phyloP scores from a whole-genome alignment of 2,329 filamentous ascomycete genomes.

The Sporothrix dimorphospora region DNA sequence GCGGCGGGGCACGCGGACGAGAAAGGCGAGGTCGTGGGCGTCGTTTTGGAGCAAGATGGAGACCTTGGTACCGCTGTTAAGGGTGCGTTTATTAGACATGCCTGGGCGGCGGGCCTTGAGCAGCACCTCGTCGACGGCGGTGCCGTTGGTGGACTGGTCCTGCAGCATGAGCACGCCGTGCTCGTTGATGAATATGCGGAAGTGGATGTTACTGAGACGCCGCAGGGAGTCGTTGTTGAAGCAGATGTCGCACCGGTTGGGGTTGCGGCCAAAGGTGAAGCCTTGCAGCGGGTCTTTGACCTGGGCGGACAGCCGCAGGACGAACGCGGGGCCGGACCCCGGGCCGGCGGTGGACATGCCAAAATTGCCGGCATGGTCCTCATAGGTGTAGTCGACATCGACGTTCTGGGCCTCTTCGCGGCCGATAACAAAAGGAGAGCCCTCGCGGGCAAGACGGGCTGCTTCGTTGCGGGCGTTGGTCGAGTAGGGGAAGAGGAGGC shows the following conservation, averaged over 20 bases:
- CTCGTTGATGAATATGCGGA: slow-evolving; percentile 88
- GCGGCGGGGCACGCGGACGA: slow-evolving; percentile 80
- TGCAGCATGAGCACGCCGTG: slow-evolving; percentile 87
- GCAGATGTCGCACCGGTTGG: slow-evolving; percentile 69
- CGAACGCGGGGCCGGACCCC: slow-evolving; percentile 66
- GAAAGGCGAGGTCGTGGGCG: slow-evolving; percentile 70
- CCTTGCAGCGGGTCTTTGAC: slow-evolving; percentile 71
- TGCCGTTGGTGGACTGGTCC: slow-evolving; percentile 95
- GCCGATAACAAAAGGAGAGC: slow-evolving; percentile 55
- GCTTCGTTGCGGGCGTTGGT: slow-evolving; percentile 73
- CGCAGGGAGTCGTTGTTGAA: slow-evolving; percentile 68
- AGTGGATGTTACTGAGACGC: slow-evolving; percentile 92
- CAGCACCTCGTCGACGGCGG: slow-evolving; percentile 74
- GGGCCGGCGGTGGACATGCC: slow-evolving; percentile 56
- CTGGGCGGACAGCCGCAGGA: slow-evolving; percentile 74
- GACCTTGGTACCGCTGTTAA: slow-evolving; percentile 74
- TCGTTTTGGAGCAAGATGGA: slow-evolving; percentile 63
- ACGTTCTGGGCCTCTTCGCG: slow-evolving; percentile 54
- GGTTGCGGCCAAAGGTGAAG: slow-evolving; percentile 85
- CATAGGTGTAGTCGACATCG: slow-evolving; percentile 54
- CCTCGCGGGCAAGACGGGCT: slow-evolving; percentile 51
- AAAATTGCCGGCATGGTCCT: slow-evolving; percentile 56
- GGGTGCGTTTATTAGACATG: slow-evolving; percentile 55
- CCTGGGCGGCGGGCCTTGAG: slow-evolving; percentile 51
- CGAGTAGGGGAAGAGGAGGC: slow-evolving; percentile 81